Base-by-base conservation (phyloP, 192 early-diverging fungal species). In the Cladochytrium replicatum region DNA sequence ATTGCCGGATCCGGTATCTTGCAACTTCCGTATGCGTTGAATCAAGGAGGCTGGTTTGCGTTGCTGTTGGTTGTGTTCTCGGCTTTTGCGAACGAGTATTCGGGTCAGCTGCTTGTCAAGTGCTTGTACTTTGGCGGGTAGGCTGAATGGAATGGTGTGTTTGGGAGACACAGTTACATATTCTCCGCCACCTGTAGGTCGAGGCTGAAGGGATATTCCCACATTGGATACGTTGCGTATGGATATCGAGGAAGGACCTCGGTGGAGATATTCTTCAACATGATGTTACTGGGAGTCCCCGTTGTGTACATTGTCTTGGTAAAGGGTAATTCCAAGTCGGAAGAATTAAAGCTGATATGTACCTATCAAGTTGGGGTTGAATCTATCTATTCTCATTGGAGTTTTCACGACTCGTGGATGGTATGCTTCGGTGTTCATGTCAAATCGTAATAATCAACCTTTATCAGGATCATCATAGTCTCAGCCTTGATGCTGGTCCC, bases 1-100 rank as follows among this genome's bases (percentile, higher is more conserved):
- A 79, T 84, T 8, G 84, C 84, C 8, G 88, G 88, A 30, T 83
- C 81, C 6, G 89, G 89, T 8, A 76, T 86, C 22, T 73, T 89
- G 21, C 86, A 88, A 55, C 68, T 92, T 15, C 89, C 89, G 1
- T 89, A 82, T 55, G 82, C 87, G 3, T 68, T 92, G 11, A 70
- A 58, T 30, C 65, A 79, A 29, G 74, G 80, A 46, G 89, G 89
- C 0, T 92, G 89, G 89, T 59, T 80, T 22, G 82, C 81, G 27
- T 46, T 83, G 4, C 51, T 77, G n/a, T 64, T 89, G 52, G 64
- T 92, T 26, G 30, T 80, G 15, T 66, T 88, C 30, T 78, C 84
- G 0, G 82, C 79, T 29, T 51, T 79, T 4, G 83, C 86, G 50
- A 77, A 81, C 9, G 43, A 72, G 21, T 88, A 88, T 58, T 80